A percentile compares a stretch with the other conserved stretches of the same genome.
These are phyloP conservation scores for Camelina hispida DNA, from an alignment of 345 rosid species.

Conservation along the genomic window DNA sequence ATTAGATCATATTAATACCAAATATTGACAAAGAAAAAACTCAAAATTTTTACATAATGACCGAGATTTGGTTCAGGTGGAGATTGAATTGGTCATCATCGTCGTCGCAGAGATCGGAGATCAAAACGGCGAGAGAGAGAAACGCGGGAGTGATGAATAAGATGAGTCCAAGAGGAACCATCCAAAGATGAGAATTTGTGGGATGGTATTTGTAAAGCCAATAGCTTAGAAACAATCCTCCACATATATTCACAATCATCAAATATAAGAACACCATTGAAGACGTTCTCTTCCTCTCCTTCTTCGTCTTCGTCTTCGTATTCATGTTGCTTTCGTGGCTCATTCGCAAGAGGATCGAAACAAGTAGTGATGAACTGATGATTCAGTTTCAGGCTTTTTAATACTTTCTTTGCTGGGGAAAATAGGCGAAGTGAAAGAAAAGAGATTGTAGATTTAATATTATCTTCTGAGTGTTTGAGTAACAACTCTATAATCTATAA, in stretches of 20 bases:
- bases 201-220: conserved; percentile 65
- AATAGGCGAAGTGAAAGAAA: conserved; percentile 17
- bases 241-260: conserved; percentile 49
- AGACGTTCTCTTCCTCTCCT: conserved; percentile 27
- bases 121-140: conserved; percentile 49
- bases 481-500: neutral
- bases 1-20: neutral
- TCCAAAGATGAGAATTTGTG: conserved; percentile 67
- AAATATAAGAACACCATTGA: conserved; percentile 39
- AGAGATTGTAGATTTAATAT: neutral
- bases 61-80: conserved; percentile 21
- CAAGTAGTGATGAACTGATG: neutral
- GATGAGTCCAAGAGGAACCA: conserved; percentile 81
- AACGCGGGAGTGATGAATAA: conserved; percentile 62
- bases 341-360: neutral
- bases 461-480: conserved; percentile 3
- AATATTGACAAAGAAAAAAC: neutral
- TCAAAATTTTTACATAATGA: conserved; percentile 1
- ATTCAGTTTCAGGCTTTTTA: neutral
- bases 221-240: conserved; percentile 56
- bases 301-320: neutral
- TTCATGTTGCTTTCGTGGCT: conserved; percentile 15
- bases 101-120: conserved; percentile 50
- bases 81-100: conserved; percentile 23
- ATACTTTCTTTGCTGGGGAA: neutral